phyloP scores from a whole-genome alignment of 202 grass and related monocot genomes.

The Dendrocalamus latiflorus region DNA sequence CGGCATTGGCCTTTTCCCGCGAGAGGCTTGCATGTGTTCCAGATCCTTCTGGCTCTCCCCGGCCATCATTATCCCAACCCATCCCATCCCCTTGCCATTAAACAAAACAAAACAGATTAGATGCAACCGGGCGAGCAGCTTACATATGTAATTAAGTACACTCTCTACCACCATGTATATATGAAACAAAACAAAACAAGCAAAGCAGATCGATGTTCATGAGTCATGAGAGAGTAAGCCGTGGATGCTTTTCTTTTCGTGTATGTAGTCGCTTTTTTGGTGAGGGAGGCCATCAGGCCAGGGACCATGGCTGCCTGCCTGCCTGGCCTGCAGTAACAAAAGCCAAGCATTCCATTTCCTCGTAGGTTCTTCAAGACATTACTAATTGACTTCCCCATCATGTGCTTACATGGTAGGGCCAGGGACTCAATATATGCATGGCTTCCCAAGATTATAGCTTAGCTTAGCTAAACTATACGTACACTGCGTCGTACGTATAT shows the following conservation, averaged over 20 bases:
- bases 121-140: not conserved
- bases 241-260: constrained; percentile 15
- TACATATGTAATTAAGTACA: not conserved
- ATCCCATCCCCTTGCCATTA: constrained; percentile 4
- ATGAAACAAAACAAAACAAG: constrained; percentile 29
- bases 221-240: not conserved
- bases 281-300: not conserved
- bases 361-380: constrained; percentile 33
- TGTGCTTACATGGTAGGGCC: constrained; percentile 27
- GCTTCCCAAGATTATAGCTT: not conserved
- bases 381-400: constrained; percentile 17
- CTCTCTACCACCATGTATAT: not conserved
- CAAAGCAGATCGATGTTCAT: too few relatives aligned
- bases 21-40: constrained; percentile 50
- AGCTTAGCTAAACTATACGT: not conserved
- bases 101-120: constrained; percentile 28
- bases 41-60: constrained; percentile 43
- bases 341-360: constrained; percentile 44
- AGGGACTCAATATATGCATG: not conserved
- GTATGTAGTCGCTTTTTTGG: constrained; percentile 29
- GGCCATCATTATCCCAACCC: constrained; percentile 38
- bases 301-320: not conserved
- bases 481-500: too few relatives aligned
- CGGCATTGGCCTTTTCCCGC: constrained; percentile 7
- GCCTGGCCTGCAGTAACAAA: constrained; percentile 3